These are phyloP conservation scores for Teunomyces panamensis DNA, from an alignment of 805 yeast species.

Conservation along the genomic window DNA sequence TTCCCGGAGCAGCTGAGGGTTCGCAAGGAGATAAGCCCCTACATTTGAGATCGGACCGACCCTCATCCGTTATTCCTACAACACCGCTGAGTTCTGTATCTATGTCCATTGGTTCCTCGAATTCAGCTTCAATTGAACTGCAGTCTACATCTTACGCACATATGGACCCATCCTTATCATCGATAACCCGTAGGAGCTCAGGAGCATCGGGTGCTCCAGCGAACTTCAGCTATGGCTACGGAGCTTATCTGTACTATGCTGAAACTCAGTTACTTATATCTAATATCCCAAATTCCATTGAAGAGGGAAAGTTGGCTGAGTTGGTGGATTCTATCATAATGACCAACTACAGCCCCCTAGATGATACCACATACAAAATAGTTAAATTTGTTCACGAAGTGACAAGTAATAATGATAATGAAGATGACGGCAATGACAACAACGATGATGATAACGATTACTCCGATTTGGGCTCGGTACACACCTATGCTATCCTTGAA, in stretches of 20 bases:
- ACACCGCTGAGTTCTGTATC: neutral
- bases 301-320: conserved; percentile 10
- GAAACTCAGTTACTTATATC: conserved; percentile 3
- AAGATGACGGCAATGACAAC: neutral
- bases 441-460: neutral
- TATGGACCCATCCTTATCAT: neutral
- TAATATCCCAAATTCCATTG: conserved; percentile 11
- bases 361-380: conserved; percentile 6
- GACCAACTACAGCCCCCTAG: conserved; percentile 8
- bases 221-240: neutral
- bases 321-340: conserved; percentile 15
- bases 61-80: neutral
- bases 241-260: neutral
- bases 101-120: neutral
- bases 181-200: neutral
- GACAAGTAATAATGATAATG: neutral
- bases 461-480: neutral
- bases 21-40: neutral
- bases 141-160: neutral
- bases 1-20: conserved; percentile 1
- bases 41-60: neutral
- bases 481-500: conserved; percentile 6
- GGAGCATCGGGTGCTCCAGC: neutral
- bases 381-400: conserved; percentile 5
- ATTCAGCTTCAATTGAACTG: neutral